Conservation (phyloP, 345 rosid species). For the Acer yangbiense region DNA sequence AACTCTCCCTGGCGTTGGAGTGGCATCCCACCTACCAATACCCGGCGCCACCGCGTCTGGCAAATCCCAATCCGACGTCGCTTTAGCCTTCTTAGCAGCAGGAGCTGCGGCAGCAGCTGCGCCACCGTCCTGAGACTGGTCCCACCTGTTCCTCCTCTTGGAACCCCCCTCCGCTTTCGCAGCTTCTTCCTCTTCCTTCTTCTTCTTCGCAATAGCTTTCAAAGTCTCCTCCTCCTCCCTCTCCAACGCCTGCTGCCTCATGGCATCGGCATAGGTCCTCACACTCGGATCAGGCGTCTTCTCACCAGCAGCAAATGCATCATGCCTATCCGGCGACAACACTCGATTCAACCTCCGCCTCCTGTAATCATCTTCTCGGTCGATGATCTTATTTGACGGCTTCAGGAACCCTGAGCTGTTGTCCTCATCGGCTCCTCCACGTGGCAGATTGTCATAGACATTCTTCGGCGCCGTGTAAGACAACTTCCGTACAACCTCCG, state of each 20-base stretch:
- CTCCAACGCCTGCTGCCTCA: slow-evolving; percentile 78
- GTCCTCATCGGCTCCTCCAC: slow-evolving; percentile 57
- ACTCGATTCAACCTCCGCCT: slow-evolving; percentile 78
- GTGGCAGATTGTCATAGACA: slow-evolving; percentile 73
- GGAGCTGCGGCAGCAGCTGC: slow-evolving; percentile 26
- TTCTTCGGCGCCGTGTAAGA: slow-evolving; percentile 94
- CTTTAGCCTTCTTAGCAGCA: slow-evolving; percentile 63
- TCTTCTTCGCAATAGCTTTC: slow-evolving; percentile 62
- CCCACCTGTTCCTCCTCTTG: slow-evolving; percentile 97
- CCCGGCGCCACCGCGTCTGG: slow-evolving; percentile 84
- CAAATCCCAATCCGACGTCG: slow-evolving; percentile 89
- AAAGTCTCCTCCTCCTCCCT: slow-evolving; percentile 61
- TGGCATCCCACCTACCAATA: slow-evolving; percentile 92
- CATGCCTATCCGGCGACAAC: slow-evolving; percentile 92
- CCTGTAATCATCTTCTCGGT: slow-evolving; percentile 92
- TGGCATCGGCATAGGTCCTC: slow-evolving; percentile 76
- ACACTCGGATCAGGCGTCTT: slow-evolving; percentile 87
- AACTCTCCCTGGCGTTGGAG: slow-evolving; percentile 81
- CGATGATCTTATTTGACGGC: slow-evolving; percentile 63
- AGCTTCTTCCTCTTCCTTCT: slow-evolving; percentile 82
- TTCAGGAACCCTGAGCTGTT: slow-evolving; percentile 56
- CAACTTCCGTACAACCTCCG: slow-evolving; percentile 72
- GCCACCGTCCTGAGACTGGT: slow-evolving; percentile 68
- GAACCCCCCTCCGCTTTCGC: slow-evolving; percentile 45
- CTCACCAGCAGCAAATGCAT: slow-evolving; percentile 87